Evolutionary conservation across 208 protist species (phyloP).

Genomic region (Naegleria fowleri): DNA sequence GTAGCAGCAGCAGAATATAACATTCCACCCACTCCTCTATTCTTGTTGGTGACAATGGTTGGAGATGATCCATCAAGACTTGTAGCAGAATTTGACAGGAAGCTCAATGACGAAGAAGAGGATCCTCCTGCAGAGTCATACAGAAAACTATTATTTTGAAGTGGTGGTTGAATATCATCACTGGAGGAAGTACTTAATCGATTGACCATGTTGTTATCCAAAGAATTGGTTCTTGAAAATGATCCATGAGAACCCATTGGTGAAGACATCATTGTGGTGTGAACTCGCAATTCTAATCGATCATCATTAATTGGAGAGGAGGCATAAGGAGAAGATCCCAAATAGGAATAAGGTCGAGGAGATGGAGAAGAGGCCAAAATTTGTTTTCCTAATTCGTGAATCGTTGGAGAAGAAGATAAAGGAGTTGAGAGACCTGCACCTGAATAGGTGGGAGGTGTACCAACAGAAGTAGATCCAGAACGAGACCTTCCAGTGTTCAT

Average conservation of each 20-base stretch:
- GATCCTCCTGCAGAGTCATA: background rate
- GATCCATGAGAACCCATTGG: background rate
- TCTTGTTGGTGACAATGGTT: background rate
- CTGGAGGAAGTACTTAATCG: background rate
- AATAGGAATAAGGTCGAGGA: background rate
- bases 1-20: background rate
- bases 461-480: background rate
- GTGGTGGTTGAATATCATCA: background rate
- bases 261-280: background rate
- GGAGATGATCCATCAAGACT: no score
- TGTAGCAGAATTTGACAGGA: no score
- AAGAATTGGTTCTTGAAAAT: background rate
- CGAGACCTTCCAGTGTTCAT: background rate
- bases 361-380: background rate
- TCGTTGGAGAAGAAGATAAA: background rate
- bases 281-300: background rate
- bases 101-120: background rate
- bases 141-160: background rate
- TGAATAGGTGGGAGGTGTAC: background rate
- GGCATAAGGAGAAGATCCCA: background rate
- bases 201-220: background rate
- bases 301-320: background rate
- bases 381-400: background rate
- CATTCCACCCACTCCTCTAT: background rate
- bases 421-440: background rate